A percentile compares a stretch with the other conserved stretches of the same genome.
These are phyloP conservation scores for Paraconiothyrium sp. DNA, from an alignment of 2,329 filamentous ascomycete genomes.

Conservation along the genomic window DNA sequence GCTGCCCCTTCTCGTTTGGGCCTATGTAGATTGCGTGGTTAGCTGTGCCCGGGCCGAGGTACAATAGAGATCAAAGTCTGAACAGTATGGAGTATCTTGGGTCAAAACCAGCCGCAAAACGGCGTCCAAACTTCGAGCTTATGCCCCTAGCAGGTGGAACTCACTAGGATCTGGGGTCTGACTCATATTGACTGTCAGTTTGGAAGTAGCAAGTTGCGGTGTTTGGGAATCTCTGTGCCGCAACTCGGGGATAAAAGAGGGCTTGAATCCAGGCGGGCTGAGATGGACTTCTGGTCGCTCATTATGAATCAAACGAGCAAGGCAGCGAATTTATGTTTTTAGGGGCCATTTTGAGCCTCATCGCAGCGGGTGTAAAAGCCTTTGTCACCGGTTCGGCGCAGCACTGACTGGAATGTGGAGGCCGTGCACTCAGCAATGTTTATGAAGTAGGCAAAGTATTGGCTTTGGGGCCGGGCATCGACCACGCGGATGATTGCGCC, in stretches of 20 bases:
- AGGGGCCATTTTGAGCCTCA: conserved; percentile 8
- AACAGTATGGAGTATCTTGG: not conserved
- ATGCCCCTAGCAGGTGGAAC: not conserved
- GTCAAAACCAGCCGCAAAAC: not conserved
- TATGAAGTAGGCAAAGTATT: not conserved
- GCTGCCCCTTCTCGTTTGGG: not conserved
- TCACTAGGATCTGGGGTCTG: not conserved
- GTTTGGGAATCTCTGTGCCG: not conserved
- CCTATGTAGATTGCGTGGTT: not conserved
- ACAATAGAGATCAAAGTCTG: not conserved
- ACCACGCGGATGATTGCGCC: conserved; percentile 3
- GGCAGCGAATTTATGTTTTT: not conserved
- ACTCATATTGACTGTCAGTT: not conserved
- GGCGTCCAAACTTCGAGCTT: not conserved
- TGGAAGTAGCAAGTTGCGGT: not conserved
- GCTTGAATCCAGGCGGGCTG: not conserved
- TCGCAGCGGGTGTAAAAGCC: not conserved
- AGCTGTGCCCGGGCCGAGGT: not conserved
- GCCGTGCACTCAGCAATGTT: conserved; percentile 4
- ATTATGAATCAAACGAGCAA: not conserved
- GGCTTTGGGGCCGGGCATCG: not conserved
- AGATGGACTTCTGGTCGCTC: not conserved
- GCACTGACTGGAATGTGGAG: conserved; percentile 2
- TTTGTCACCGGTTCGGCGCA: conserved; percentile 4
- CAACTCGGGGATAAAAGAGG: no score